Base-by-base conservation (phyloP, 306 rosid genomes). In the Acmispon strigosus region DNA sequence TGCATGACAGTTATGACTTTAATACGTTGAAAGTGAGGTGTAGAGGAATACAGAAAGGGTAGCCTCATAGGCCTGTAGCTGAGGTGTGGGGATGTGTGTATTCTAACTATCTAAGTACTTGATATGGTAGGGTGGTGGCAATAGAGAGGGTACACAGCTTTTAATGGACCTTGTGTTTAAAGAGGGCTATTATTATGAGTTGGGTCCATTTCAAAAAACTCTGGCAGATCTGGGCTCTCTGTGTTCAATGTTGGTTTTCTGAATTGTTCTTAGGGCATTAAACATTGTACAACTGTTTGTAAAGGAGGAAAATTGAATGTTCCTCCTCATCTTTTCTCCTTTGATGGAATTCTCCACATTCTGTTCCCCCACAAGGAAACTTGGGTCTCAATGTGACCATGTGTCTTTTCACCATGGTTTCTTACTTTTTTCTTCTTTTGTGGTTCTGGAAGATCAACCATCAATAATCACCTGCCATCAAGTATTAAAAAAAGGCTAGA, bases 331-430 rank as follows among this genome's bases (percentile, higher is more conserved):
- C 32, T 52, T 13, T 27, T 4, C 52, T 20, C 51, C 68, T n/a
- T 62, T 14, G 43, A 62, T 76, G 37, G 55, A 20, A 3, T 68
- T 51, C 75, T 48, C 27, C n/a, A 9, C 22, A 13, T 70, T 48
- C 8, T 70, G 71, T 63, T 70, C 55, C 77, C 77, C 72, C 8
- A 60, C 81, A 8, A 69, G 64, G 80, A 76, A 69, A 60, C 70
- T 68, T 50, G 7, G 57, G 41, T 69, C 58, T 57, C 65, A 69
- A 76, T 60, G 41, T 69, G 12, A 76, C 57, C 62, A 24, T 11
- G 59, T 27, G 22, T 59, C 43, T 63, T 15, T 41, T 41, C 34
- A 12, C 50, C 13, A 13, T 56, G 24, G 52, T 45, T 44, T 44
- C 12, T 65, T 20, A 44, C 32, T 27, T 27, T 22, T 27, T 22